These are phyloP conservation scores for Globisporangium abappressorium DNA, from an alignment of 352 stramenopile species.

Conservation along the genomic window DNA sequence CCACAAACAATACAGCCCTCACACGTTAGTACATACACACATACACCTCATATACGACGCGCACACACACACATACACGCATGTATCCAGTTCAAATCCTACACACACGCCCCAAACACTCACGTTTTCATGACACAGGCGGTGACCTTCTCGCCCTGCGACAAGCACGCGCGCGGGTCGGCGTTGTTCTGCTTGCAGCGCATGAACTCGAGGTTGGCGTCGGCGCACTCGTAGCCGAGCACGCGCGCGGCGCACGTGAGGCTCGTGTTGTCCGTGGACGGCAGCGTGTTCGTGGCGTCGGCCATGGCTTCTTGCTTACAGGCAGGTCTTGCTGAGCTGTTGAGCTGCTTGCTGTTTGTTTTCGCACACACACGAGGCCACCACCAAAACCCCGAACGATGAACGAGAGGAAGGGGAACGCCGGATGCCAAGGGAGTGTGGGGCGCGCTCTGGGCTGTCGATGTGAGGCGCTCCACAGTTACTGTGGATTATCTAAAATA, in stretches of 20 bases:
- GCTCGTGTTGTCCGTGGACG: constrained; percentile 85
- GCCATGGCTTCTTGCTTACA: constrained; percentile 24
- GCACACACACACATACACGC: background rate
- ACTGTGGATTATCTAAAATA: background rate
- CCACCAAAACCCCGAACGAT: constrained; percentile 15
- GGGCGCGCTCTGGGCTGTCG: background rate
- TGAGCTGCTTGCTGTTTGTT: background rate
- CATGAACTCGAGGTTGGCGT: constrained; percentile 83
- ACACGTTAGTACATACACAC: constrained; percentile 5
- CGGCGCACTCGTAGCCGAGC: constrained; percentile 78
- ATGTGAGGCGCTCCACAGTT: constrained; percentile 5
- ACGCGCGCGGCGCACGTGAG: constrained; percentile 83
- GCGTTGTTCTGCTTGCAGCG: constrained; percentile 84
- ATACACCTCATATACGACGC: background rate
- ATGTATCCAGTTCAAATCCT: background rate
- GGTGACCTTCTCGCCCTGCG: constrained; percentile 87
- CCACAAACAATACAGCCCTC: background rate
- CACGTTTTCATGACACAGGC: constrained; percentile 85
- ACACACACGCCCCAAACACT: constrained; percentile 19
- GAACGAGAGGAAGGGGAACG: constrained; percentile 16
- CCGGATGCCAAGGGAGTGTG: background rate
- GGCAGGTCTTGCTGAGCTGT: background rate
- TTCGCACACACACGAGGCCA: background rate
- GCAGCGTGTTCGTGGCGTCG: constrained; percentile 59
- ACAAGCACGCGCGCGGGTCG: constrained; percentile 76